Evolutionary conservation across 2,329 filamentous ascomycete species (phyloP).

Genomic region (Trichoderma simmonsii): DNA sequence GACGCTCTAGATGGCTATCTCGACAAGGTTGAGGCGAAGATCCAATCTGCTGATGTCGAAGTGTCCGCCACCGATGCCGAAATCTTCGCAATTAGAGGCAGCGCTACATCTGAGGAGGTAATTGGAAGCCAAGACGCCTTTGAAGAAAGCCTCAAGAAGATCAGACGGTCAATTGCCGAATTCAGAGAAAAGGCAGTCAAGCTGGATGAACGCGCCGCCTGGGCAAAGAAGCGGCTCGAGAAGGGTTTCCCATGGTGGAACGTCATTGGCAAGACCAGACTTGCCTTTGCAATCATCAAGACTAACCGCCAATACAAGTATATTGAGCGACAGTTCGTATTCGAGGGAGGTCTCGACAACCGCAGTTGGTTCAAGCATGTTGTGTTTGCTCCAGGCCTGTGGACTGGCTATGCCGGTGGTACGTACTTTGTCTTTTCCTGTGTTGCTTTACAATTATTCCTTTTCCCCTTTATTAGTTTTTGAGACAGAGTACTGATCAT

Average conservation of each 20-base stretch:
- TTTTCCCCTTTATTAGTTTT: background rate
- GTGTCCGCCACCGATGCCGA: constrained; percentile 29
- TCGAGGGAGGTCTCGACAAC: constrained; percentile 71
- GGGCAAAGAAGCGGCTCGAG: constrained; percentile 42
- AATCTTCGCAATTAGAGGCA: constrained; percentile 31
- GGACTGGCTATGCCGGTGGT: constrained; percentile 87
- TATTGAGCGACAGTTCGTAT: constrained; percentile 77
- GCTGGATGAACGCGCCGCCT: constrained; percentile 46
- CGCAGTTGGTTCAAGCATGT: constrained; percentile 92
- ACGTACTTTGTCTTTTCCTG: constrained; percentile 28
- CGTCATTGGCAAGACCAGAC: constrained; percentile 62
- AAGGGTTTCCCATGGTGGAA: constrained; percentile 74
- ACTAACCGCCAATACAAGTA: constrained; percentile 81
- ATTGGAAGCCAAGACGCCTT: constrained; percentile 40
- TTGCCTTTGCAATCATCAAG: constrained; percentile 60
- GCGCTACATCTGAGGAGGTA: constrained; percentile 23
- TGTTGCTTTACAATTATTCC: background rate
- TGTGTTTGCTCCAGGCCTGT: constrained; percentile 84
- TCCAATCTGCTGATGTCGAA: constrained; percentile 33
- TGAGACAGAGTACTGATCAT: background rate
- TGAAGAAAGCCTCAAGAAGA: constrained; percentile 36
- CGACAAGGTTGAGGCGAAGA: constrained; percentile 48
- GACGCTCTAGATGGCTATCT: constrained; percentile 52
- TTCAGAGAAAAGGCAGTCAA: constrained; percentile 40
- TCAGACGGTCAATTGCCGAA: constrained; percentile 38